phyloP scores from a whole-genome alignment of 202 grass and related monocot species.

The Brachypodium distachyon region DNA sequence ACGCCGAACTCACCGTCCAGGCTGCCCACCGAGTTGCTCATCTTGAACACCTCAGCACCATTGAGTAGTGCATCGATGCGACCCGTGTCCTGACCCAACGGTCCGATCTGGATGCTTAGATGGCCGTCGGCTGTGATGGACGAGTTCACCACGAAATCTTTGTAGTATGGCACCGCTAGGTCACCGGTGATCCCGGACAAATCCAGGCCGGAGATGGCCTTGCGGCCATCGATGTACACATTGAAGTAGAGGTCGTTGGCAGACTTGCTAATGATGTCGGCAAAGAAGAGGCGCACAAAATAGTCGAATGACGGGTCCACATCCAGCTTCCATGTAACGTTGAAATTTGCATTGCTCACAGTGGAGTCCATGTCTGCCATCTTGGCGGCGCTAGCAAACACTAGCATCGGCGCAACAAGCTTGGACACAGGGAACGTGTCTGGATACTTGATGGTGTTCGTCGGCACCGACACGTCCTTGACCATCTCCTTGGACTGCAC shows the following conservation, averaged over 20 bases:
- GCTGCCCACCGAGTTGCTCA: conserved; percentile 62
- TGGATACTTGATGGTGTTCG: conserved; percentile 38
- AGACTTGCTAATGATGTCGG: conserved; percentile 68
- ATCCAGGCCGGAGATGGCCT: conserved; percentile 59
- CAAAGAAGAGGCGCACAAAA: conserved; percentile 61
- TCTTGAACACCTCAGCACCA: conserved; percentile 73
- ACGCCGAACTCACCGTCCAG: conserved; percentile 82
- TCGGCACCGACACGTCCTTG: conserved; percentile 32
- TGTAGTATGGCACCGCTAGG: conserved; percentile 68
- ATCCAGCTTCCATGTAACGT: conserved; percentile 60
- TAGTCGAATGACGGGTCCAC: conserved; percentile 52
- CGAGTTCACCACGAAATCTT: conserved; percentile 57
- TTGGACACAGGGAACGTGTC: conserved; percentile 35
- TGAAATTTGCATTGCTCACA: conserved; percentile 44
- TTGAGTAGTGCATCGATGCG: conserved; percentile 57
- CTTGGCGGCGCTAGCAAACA: conserved; percentile 52
- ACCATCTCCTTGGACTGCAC: conserved; percentile 27
- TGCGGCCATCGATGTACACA: conserved; percentile 47
- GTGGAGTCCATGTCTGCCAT: conserved; percentile 56
- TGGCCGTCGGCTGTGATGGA: conserved; percentile 18
- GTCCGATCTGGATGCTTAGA: conserved; percentile 43
- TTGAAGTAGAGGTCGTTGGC: conserved; percentile 80
- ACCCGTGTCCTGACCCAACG: conserved; percentile 60
- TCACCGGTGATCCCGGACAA: conserved; percentile 46
- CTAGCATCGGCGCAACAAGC: conserved; percentile 48